Evolutionary conservation across 2,329 filamentous ascomycete genomes (phyloP).

Genomic region (Ascochyta rabiei): DNA sequence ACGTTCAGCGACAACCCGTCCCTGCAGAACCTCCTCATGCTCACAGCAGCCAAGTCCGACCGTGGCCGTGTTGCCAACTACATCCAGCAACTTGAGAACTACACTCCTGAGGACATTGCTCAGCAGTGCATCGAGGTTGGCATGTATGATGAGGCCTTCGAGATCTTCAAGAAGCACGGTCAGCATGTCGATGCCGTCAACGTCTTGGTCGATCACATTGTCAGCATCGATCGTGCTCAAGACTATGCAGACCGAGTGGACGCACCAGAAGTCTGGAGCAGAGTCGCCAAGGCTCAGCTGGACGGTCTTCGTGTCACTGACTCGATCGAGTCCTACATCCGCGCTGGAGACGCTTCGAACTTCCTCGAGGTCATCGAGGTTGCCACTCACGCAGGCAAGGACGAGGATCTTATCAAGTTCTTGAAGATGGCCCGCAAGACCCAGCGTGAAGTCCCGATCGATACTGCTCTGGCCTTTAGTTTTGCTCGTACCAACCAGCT

Average conservation of each 20-base stretch:
- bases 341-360: constrained; percentile 89
- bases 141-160: constrained; percentile 94
- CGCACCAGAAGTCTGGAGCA: constrained; percentile 87
- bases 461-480: constrained; percentile 92
- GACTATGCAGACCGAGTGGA: constrained; percentile 96
- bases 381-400: constrained; percentile 92
- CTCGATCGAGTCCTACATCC: constrained; percentile 96
- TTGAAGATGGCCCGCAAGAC: constrained; percentile 98
- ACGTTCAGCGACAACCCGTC: constrained; percentile 97
- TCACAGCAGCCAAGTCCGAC: constrained; percentile 96
- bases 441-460: constrained; percentile 87
- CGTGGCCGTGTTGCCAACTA: constrained; percentile 95
- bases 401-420: constrained; percentile 96
- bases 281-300: constrained; percentile 95
- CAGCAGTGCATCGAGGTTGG: constrained; percentile 93
- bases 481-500: constrained; percentile 92
- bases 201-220: constrained; percentile 93
- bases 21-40: constrained; percentile 93
- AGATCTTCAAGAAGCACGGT: constrained; percentile 97
- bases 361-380: constrained; percentile 96
- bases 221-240: constrained; percentile 96
- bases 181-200: constrained; percentile 86
- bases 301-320: constrained; percentile 93
- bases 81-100: constrained; percentile 87
- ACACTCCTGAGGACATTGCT: constrained; percentile 91